phyloP scores from a whole-genome alignment of 257 asterid species.

The Salvia splendens region DNA sequence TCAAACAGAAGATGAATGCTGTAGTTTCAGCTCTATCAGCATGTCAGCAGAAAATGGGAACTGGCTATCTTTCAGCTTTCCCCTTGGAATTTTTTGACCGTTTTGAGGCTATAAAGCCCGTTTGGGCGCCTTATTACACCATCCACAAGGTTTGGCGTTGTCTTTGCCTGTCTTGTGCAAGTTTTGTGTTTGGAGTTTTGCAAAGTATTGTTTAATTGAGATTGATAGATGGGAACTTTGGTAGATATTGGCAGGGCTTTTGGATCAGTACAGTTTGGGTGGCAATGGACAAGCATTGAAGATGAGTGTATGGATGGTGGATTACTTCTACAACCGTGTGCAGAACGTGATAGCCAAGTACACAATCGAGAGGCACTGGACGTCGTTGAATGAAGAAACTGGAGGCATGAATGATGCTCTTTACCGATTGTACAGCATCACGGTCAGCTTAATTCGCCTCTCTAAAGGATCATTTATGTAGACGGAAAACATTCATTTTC shows the following conservation, averaged over 20 bases:
- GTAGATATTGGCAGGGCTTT: conserved; percentile 84
- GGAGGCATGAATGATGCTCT: conserved; percentile 99
- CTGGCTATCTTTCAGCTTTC: conserved; percentile 89
- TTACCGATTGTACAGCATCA: conserved; percentile 61
- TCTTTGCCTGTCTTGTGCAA: too few species aligned
- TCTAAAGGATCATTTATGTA: not conserved
- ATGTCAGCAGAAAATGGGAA: conserved; percentile 69
- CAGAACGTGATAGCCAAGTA: conserved; percentile 62
- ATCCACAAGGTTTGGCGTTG: conserved; percentile 65
- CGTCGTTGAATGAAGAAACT: conserved; percentile 73
- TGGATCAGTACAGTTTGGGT: conserved; percentile 73
- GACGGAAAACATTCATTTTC: not conserved
- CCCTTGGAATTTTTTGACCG: conserved; percentile 72
- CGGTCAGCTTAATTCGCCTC: conserved; percentile 46
- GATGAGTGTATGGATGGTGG: conserved; percentile 65
- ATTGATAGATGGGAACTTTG: conserved; percentile 4
- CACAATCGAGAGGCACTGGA: conserved; percentile 74
- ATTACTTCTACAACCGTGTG: conserved; percentile 80
- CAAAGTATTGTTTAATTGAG: too few species aligned
- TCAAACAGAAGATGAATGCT: conserved; percentile 54
- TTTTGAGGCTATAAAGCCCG: conserved; percentile 62
- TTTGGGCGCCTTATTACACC: conserved; percentile 98
- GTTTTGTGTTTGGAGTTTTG: not conserved
- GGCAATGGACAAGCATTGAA: conserved; percentile 64
- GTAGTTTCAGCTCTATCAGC: conserved; percentile 56